These are phyloP conservation scores for Rhizopogon sp. DNA, from an alignment of 768 basidiomycete species.

Conservation along the genomic window DNA sequence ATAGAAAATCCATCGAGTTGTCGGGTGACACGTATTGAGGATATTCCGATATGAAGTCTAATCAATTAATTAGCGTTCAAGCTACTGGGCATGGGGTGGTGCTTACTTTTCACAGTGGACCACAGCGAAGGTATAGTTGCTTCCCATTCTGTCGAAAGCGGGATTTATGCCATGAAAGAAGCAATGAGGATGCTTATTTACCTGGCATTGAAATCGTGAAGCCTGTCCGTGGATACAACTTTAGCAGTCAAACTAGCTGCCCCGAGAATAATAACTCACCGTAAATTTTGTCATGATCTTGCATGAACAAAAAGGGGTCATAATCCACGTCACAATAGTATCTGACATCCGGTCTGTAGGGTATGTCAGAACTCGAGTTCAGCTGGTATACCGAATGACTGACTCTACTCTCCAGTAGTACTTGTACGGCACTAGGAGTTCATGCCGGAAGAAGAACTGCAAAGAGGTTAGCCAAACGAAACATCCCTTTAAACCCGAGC, in stretches of 20 bases:
- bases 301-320: conserved; percentile 54
- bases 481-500: not conserved
- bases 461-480: conserved; percentile 4
- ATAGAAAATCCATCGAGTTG: conserved; percentile 62
- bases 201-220: conserved; percentile 58
- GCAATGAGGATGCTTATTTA: not conserved
- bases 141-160: conserved; percentile 39
- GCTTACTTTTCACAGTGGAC: conserved; percentile 48
- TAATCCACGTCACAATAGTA: conserved; percentile 50
- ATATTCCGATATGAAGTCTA: conserved; percentile 51
- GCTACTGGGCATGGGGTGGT: conserved; percentile 25
- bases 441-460: conserved; percentile 54
- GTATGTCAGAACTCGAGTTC: not conserved
- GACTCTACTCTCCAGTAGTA: conserved; percentile 65
- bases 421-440: conserved; percentile 45
- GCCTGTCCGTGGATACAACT: conserved; percentile 22
- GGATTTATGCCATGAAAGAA: not conserved
- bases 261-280: conserved; percentile 23
- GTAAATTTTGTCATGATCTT: conserved; percentile 47
- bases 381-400: conserved; percentile 9
- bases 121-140: conserved; percentile 63
- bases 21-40: conserved; percentile 51
- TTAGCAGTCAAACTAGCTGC: not conserved
- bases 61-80: conserved; percentile 33
- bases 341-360: conserved; percentile 42